Conservation (phyloP, 2,329 filamentous ascomycete species). For the Hypoxylon sp. region DNA sequence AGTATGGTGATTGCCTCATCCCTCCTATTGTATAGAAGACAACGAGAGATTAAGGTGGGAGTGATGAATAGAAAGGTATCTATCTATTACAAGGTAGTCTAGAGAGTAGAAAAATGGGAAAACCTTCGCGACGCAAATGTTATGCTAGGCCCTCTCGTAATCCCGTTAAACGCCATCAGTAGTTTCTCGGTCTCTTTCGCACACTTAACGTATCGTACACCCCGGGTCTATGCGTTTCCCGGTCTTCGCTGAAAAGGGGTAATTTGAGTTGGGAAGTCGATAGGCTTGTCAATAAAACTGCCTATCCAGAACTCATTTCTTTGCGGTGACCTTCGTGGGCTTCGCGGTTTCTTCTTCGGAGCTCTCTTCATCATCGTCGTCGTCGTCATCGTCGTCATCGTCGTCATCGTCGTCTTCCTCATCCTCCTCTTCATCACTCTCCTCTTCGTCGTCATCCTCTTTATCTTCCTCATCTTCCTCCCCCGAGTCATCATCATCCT, state of each 20-base stretch:
- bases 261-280: not conserved
- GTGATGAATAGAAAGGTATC: constrained; percentile 2
- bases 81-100: constrained; percentile 5
- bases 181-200: constrained; percentile 13
- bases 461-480: constrained; percentile 44
- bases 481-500: constrained; percentile 49
- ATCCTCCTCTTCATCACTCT: constrained; percentile 45
- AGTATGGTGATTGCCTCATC: not conserved
- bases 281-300: not conserved
- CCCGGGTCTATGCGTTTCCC: not conserved
- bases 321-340: constrained; percentile 3
- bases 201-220: constrained; percentile 31
- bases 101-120: not conserved
- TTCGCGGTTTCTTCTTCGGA: constrained; percentile 21
- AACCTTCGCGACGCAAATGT: not conserved
- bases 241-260: not conserved
- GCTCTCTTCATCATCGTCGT: constrained; percentile 41
- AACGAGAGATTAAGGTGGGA: not conserved
- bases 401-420: constrained; percentile 49
- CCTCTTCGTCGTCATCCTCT: constrained; percentile 41
- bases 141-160: not conserved
- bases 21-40: not conserved
- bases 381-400: constrained; percentile 45
- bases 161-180: not conserved
- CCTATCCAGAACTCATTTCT: constrained; percentile 22